Evolutionary conservation across 495 filamentous ascomycete genomes (phyloP).

Genomic region (Bacidia rubella): DNA sequence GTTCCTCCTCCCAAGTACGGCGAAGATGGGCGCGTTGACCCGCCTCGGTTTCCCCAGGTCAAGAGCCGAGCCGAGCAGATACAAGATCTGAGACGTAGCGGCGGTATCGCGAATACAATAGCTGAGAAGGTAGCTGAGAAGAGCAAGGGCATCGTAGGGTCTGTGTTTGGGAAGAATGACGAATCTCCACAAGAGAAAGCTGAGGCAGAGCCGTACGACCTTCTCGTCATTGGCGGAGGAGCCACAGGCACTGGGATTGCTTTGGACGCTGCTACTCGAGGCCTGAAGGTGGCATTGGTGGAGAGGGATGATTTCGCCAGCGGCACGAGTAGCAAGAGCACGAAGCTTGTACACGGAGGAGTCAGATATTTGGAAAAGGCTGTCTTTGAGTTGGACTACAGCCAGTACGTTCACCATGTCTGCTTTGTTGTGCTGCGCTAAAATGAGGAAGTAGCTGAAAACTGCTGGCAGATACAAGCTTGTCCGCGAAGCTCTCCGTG

Average conservation of each 20-base stretch:
- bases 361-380: conserved; percentile 96
- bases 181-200: background rate
- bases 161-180: conserved; percentile 5
- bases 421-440: background rate
- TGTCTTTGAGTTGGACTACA: conserved; percentile 90
- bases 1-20: conserved; percentile 74
- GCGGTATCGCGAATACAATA: background rate
- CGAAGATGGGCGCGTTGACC: conserved; percentile 60
- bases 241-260: conserved; percentile 90
- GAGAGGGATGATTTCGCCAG: conserved; percentile 90
- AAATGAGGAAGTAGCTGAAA: conserved; percentile 9
- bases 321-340: conserved; percentile 93
- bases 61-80: conserved; percentile 54
- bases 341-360: conserved; percentile 93
- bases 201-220: conserved; percentile 52
- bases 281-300: conserved; percentile 85
- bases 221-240: conserved; percentile 83
- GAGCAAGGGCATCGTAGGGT: conserved; percentile 6
- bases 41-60: conserved; percentile 67
- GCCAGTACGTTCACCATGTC: conserved; percentile 42
- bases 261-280: conserved; percentile 83
- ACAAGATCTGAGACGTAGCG: conserved; percentile 32
- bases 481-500: conserved; percentile 87
- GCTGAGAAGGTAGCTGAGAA: conserved; percentile 1
- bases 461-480: conserved; percentile 52